Conservation (phyloP, 1,284 basidiomycete species). For the Cerioporus squamosus region DNA sequence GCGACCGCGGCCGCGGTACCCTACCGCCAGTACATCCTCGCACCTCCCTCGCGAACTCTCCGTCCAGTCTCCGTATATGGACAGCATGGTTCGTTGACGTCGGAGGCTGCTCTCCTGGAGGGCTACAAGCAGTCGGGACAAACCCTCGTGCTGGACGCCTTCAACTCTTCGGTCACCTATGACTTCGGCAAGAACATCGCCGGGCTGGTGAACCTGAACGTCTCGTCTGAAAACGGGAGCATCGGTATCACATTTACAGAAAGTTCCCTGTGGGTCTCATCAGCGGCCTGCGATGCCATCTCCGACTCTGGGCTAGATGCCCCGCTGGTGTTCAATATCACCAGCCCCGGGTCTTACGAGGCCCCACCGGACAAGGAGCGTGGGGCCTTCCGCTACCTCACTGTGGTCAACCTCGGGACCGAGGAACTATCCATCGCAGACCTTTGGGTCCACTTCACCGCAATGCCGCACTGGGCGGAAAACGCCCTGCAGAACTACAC, state of each 20-base stretch:
- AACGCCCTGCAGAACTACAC: conserved; percentile 14
- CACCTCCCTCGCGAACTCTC: conserved; percentile 16
- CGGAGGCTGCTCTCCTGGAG: conserved; percentile 2
- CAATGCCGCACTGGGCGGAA: conserved; percentile 24
- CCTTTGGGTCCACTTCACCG: conserved; percentile 21
- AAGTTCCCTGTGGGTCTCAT: conserved; percentile 23
- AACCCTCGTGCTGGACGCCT: conserved; percentile 1
- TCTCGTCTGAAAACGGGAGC: conserved; percentile 12
- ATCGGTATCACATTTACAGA: conserved; percentile 22
- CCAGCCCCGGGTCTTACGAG: conserved; percentile 6
- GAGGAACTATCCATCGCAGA: conserved; percentile 7
- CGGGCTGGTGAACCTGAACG: conserved; percentile 18
- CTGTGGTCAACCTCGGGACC: conserved; percentile 15
- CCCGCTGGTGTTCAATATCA: conserved; percentile 18
- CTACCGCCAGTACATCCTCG: conserved; percentile 21
- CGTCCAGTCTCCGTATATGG: conserved; percentile 11
- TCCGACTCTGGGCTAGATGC: conserved; percentile 11
- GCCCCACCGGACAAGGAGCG: conserved; percentile 19
- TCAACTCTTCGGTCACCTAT: conserved; percentile 22
- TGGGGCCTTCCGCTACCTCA: conserved; percentile 22
- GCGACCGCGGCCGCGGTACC: conserved; percentile 7
- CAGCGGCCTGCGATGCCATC: conserved; percentile 12
- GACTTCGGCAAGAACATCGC: conserved; percentile 26
- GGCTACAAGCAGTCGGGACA: neutral
- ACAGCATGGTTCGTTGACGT: conserved; percentile 13